These are phyloP conservation scores for Backusella westeae DNA, from an alignment of 192 early-diverging fungal genomes.

Conservation along the genomic window DNA sequence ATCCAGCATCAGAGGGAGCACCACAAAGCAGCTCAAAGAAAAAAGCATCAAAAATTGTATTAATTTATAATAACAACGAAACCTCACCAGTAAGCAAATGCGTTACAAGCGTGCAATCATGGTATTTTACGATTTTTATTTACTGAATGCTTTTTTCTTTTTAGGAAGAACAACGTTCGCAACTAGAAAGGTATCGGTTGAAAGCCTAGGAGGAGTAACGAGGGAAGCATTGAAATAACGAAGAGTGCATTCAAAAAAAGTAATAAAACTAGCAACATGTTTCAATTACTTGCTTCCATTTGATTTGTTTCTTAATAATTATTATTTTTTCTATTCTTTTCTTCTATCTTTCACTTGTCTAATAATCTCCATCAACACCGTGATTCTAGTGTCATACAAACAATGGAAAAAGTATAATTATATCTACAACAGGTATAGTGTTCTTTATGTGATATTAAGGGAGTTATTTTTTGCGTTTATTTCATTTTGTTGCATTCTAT, in stretches of 20 bases:
- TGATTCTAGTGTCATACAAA: slow-evolving; percentile 5
- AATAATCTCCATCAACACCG: not conserved
- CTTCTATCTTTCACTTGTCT: not conserved
- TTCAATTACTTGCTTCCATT: not conserved
- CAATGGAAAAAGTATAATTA: not conserved
- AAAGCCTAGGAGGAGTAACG: not conserved
- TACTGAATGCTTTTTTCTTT: not conserved
- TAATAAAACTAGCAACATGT: not conserved
- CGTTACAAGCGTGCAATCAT: not conserved
- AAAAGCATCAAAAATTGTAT: slow-evolving; percentile 33
- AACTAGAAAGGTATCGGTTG: slow-evolving; percentile 19
- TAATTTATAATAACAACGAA: slow-evolving; percentile 48
- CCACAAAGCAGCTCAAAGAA: not conserved
- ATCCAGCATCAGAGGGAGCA: not conserved
- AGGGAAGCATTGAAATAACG: not conserved
- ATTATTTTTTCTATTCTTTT: not conserved
- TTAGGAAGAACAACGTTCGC: slow-evolving; percentile 28
- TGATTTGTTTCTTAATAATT: no score
- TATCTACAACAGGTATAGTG: not conserved
- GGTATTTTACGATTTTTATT: not conserved
- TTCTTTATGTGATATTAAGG: not conserved
- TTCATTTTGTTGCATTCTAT: not conserved
- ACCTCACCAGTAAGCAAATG: slow-evolving; percentile 47
- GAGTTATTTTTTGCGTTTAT: not conserved
- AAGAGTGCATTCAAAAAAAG: not conserved